Conservation (phyloP, 2,329 filamentous ascomycete species). For the Talaromyces sp. region DNA sequence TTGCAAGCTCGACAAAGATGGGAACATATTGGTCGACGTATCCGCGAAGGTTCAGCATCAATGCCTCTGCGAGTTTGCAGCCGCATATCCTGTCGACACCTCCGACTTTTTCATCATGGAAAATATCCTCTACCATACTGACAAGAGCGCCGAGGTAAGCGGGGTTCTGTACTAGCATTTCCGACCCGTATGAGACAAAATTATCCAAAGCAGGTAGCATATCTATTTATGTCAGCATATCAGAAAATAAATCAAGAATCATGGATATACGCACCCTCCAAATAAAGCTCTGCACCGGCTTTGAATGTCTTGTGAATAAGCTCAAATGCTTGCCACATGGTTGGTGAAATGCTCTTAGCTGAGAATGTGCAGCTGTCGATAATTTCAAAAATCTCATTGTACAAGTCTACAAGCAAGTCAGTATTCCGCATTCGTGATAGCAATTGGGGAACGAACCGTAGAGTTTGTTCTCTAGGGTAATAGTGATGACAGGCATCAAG, state of each 20-base stretch:
- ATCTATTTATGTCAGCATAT: constrained; percentile 48
- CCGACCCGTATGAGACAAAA: constrained; percentile 88
- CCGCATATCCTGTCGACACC: constrained; percentile 94
- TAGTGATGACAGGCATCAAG: constrained; percentile 92
- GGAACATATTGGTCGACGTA: constrained; percentile 84
- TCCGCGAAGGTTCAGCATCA: constrained; percentile 92
- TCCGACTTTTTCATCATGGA: constrained; percentile 84
- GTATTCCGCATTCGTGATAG: neutral
- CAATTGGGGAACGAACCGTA: constrained; percentile 59
- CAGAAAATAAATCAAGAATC: neutral
- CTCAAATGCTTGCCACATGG: constrained; percentile 99
- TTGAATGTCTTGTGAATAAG: constrained; percentile 97
- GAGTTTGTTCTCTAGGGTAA: constrained; percentile 95
- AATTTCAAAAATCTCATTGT: constrained; percentile 98
- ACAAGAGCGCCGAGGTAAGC: constrained; percentile 84
- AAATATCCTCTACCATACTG: constrained; percentile 93
- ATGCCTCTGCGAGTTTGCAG: constrained; percentile 93
- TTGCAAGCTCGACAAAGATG: constrained; percentile 84
- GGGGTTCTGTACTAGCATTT: constrained; percentile 75
- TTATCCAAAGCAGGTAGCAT: constrained; percentile 98
- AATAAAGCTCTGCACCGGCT: constrained; percentile 90
- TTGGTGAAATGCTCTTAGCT: constrained; percentile 88
- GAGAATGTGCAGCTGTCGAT: constrained; percentile 99
- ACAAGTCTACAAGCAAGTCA: constrained; percentile 62
- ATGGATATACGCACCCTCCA: constrained; percentile 56